phyloP scores from a whole-genome alignment of 345 rosid genomes.

The Cardamine chenopodiifolia region DNA sequence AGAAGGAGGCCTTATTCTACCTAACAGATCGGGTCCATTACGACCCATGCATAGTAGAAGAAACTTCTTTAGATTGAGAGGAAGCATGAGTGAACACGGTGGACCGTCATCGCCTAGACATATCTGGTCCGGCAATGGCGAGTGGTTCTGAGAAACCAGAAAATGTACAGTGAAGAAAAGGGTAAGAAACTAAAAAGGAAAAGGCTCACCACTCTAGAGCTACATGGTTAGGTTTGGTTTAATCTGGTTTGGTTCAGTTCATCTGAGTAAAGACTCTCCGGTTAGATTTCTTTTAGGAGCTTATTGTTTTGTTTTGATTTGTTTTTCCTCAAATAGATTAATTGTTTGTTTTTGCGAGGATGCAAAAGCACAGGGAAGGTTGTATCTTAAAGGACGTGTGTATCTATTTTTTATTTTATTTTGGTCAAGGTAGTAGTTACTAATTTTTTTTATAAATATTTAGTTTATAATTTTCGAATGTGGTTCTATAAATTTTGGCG shows the following conservation, averaged over 20 bases:
- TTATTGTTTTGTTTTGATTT: neutral
- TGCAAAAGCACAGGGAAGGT: slow-evolving; percentile 34
- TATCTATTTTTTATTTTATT: slow-evolving; percentile 24
- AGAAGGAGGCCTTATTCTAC: slow-evolving; percentile 50
- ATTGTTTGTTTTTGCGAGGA: slow-evolving; percentile 39
- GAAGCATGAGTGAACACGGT: slow-evolving; percentile 96
- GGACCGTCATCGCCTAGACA: slow-evolving; percentile 48
- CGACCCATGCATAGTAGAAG: slow-evolving; percentile 73
- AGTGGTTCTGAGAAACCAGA: slow-evolving; percentile 36
- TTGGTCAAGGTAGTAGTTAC: slow-evolving; percentile 17
- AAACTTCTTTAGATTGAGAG: slow-evolving; percentile 67
- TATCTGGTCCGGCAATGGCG: slow-evolving; percentile 38
- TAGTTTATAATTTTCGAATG: neutral
- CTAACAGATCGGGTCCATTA: slow-evolving; percentile 89
- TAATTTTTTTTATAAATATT: neutral
- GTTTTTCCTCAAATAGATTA: slow-evolving; percentile 29
- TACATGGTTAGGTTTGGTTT: slow-evolving; percentile 19
- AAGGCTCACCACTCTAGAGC: slow-evolving; percentile 42
- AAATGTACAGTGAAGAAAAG: slow-evolving; percentile 38
- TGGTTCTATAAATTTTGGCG: neutral
- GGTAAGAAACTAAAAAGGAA: neutral
- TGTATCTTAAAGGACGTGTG: slow-evolving; percentile 32
- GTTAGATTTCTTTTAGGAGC: slow-evolving; percentile 20
- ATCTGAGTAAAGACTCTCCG: slow-evolving; percentile 19
- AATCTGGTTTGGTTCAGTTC: slow-evolving; percentile 5